Conservation (phyloP, 1,284 basidiomycete species). For the Trichosporon faecale region DNA sequence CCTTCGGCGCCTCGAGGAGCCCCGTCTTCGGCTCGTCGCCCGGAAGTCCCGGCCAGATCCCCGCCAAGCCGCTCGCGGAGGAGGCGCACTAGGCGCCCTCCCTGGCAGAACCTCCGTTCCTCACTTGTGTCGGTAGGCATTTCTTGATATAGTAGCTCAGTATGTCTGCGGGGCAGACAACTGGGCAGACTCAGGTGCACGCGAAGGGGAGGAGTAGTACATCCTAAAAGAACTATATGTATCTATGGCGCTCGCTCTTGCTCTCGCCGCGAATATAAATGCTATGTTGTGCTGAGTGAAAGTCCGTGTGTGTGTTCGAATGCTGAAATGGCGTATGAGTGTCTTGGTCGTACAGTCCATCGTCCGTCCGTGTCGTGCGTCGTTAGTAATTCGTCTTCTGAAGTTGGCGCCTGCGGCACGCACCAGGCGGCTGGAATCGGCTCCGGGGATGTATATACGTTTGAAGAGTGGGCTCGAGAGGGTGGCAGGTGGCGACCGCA, state of each 20-base stretch:
- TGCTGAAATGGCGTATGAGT: background rate
- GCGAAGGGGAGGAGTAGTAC: background rate
- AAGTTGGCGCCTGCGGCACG: no score
- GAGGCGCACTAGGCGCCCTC: background rate
- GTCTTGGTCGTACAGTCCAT: background rate
- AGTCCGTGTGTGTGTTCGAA: background rate
- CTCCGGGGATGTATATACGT: no score
- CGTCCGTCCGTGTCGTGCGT: background rate
- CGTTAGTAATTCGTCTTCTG: background rate
- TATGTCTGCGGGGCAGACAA: background rate
- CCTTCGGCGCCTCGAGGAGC: background rate
- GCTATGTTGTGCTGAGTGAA: background rate
- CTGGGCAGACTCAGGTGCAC: background rate
- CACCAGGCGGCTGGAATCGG: no score
- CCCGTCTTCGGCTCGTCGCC: background rate
- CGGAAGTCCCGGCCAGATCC: background rate
- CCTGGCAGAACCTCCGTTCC: no score
- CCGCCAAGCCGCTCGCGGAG: constrained; percentile 6
- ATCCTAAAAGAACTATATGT: constrained; percentile 2
- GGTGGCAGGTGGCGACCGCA: background rate
- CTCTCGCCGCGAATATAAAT: background rate
- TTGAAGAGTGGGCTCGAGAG: no score
- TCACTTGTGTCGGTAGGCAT: background rate
- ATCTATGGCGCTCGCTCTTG: background rate
- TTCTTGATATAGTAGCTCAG: background rate